A percentile compares a stretch with the other conserved stretches of the same genome.
Evolutionary conservation across 257 asterid genomes (phyloP).

Genomic region (Scutellaria baicalensis): DNA sequence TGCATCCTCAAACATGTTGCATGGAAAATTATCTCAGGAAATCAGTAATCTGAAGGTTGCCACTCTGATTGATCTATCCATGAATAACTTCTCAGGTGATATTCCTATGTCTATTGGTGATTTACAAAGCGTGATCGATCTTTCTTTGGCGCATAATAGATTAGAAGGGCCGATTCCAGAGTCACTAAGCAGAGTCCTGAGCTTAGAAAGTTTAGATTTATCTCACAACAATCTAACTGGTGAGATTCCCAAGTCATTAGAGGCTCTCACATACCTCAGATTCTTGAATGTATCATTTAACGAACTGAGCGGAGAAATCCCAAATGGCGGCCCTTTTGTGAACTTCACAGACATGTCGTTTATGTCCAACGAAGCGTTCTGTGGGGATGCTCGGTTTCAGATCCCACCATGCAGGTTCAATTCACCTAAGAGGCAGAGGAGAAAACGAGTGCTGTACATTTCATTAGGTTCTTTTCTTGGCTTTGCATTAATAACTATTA

Average conservation of each 20-base stretch:
- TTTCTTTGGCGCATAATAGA: neutral
- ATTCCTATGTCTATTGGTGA: neutral
- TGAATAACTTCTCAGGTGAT: neutral
- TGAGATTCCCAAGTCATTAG: slow-evolving; percentile 7
- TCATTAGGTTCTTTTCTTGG: neutral
- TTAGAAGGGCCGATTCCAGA: slow-evolving; percentile 7
- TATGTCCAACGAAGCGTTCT: slow-evolving; percentile 1
- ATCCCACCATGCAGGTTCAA: neutral
- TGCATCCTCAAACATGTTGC: neutral
- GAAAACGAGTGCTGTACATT: neutral
- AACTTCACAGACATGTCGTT: slow-evolving; percentile 2
- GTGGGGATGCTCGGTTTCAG: slow-evolving; percentile 12
- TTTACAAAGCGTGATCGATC: neutral
- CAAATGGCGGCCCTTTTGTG: slow-evolving; percentile 3
- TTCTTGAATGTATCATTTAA: slow-evolving; percentile 3
- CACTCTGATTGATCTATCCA: neutral
- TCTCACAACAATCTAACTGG: slow-evolving; percentile 14
- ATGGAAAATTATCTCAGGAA: neutral
- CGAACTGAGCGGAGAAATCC: slow-evolving; percentile 6
- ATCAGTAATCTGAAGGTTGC: slow-evolving; percentile 1
- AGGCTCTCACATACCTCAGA: slow-evolving; percentile 6
- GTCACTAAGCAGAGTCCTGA: neutral
- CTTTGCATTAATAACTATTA: neutral
- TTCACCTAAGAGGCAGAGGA: neutral
- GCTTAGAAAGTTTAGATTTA: slow-evolving; percentile 8